Percentiles rank a stretch among this genome's conserved stretches.
Conservation (phyloP, 31 red algal genomes). For the Pterothamnion heteromorphum region DNA sequence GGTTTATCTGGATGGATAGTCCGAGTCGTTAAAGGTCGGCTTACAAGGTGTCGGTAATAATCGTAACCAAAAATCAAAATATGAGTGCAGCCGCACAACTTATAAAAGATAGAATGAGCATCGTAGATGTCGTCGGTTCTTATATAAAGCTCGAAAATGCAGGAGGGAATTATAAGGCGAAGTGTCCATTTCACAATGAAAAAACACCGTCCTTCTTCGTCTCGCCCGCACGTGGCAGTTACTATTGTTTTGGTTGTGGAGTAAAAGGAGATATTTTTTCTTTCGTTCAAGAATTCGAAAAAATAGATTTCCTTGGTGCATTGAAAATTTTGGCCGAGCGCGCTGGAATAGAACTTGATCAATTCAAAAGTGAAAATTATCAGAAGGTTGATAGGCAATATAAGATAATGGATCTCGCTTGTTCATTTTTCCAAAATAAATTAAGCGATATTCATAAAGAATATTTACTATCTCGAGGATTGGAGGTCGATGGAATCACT, state of each 20-base stretch:
- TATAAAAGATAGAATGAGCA: not conserved
- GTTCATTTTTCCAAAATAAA: too few relatives aligned
- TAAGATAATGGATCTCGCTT: too few relatives aligned
- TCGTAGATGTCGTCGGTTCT: not conserved
- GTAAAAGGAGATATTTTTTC: not conserved
- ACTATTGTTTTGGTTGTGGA: slow-evolving; percentile 75
- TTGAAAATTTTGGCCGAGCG: not conserved
- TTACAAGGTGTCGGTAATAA: too few relatives aligned
- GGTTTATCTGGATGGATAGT: too few relatives aligned
- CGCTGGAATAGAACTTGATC: not conserved
- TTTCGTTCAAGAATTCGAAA: not conserved
- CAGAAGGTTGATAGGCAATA: too few relatives aligned
- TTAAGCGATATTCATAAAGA: too few relatives aligned
- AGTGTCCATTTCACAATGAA: slow-evolving; percentile 74
- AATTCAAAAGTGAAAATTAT: too few relatives aligned
- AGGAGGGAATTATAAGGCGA: slow-evolving; percentile 37
- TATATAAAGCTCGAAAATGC: not conserved
- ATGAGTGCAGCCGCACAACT: not conserved
- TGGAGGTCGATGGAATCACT: not conserved
- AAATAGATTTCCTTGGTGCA: not conserved
- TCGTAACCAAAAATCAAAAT: not conserved
- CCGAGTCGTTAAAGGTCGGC: too few relatives aligned
- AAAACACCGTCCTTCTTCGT: slow-evolving; percentile 63
- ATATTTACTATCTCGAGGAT: not conserved
- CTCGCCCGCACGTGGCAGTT: slow-evolving; percentile 16